Percentiles rank a stretch among this genome's conserved stretches.
These are phyloP conservation scores for Aspergillus sp. DNA, from an alignment of 2,329 filamentous ascomycete genomes.

Conservation along the genomic window DNA sequence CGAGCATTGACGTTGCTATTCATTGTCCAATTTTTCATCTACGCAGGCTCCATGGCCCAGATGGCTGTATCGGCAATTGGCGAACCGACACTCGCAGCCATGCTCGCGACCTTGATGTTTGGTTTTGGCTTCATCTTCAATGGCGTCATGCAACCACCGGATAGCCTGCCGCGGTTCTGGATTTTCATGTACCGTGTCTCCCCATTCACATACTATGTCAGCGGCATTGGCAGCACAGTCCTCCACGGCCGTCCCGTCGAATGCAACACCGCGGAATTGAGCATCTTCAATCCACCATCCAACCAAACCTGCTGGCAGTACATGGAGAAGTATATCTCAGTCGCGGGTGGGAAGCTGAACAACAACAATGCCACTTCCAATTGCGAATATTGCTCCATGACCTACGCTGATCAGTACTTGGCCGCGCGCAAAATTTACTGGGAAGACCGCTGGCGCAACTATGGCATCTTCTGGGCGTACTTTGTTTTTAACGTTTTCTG, in stretches of 20 bases:
- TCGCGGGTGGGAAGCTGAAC: conserved; percentile 54
- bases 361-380: conserved; percentile 53
- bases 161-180: conserved; percentile 65
- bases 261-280: conserved; percentile 30
- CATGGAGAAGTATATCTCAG: conserved; percentile 53
- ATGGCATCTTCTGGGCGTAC: conserved; percentile 51
- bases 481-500: conserved; percentile 48
- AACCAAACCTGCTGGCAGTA: conserved; percentile 62
- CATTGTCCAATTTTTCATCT: conserved; percentile 63
- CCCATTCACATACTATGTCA: conserved; percentile 60
- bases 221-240: conserved; percentile 31
- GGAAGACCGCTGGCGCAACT: conserved; percentile 47
- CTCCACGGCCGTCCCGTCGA: conserved; percentile 22
- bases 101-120: conserved; percentile 55
- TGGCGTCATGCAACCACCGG: conserved; percentile 49
- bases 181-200: conserved; percentile 69
- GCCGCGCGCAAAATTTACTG: conserved; percentile 43
- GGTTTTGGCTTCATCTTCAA: conserved; percentile 57
- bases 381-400: conserved; percentile 50
- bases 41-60: conserved; percentile 65
- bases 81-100: conserved; percentile 61
- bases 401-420: conserved; percentile 48
- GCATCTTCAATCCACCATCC: conserved; percentile 46
- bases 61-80: conserved; percentile 67
- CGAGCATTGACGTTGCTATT: conserved; percentile 63